A percentile compares a stretch with the other conserved stretches of the same genome.
Conservation (phyloP, 2,329 filamentous ascomycete genomes). For the Ophiocordyceps australis region DNA sequence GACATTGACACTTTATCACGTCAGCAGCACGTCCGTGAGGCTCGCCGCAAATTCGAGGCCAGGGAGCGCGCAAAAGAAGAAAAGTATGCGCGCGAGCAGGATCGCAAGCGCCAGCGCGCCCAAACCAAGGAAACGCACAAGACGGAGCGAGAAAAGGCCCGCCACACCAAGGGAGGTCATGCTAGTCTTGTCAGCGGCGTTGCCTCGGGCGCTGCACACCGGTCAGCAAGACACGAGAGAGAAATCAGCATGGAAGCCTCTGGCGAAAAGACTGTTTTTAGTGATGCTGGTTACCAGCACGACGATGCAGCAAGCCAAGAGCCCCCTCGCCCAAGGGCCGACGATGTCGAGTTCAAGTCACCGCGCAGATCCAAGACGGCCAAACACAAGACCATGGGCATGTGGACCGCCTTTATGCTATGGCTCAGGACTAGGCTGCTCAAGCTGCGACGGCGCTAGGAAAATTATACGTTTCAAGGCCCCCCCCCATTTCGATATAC, state of each 20-base stretch:
- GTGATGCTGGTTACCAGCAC: conserved; percentile 14
- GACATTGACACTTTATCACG: conserved; percentile 37
- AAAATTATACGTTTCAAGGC: conserved; percentile 5
- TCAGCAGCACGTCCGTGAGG: conserved; percentile 38
- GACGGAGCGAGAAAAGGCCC: conserved; percentile 25
- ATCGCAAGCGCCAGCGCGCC: conserved; percentile 38
- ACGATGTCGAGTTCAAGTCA: conserved; percentile 24
- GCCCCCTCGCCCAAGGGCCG: conserved; percentile 15
- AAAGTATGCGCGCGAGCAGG: conserved; percentile 40
- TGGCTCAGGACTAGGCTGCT: conserved; percentile 39
- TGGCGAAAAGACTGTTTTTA: conserved; percentile 32
- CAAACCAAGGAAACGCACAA: conserved; percentile 35
- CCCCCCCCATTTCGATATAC: no score
- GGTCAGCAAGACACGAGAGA: no score
- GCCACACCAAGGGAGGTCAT: conserved; percentile 19
- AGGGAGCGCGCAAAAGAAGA: conserved; percentile 43
- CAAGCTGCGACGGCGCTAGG: conserved; percentile 20
- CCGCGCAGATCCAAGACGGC: conserved; percentile 24
- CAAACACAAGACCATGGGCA: conserved; percentile 41
- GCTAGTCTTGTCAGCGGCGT: conserved; percentile 15
- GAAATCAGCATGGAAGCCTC: no score
- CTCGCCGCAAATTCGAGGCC: conserved; percentile 43
- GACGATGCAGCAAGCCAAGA: conserved; percentile 10
- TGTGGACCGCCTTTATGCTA: conserved; percentile 45
- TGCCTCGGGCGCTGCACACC: conserved; percentile 11